phyloP scores from a whole-genome alignment of 768 basidiomycete genomes.

The Kockovaella imperatae region DNA sequence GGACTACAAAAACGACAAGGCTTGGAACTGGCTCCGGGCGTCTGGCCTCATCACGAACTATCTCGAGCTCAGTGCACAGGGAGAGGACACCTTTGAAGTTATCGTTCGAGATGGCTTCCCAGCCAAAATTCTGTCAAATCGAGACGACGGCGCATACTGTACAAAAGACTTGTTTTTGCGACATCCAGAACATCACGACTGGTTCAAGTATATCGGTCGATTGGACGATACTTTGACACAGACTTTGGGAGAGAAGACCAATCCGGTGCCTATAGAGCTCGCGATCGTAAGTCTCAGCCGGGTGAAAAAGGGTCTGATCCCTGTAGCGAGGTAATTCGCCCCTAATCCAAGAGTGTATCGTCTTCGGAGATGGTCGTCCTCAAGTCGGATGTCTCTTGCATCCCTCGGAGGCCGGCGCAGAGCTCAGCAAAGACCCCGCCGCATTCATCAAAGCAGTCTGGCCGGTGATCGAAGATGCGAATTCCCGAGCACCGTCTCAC shows the following conservation, averaged over 20 bases:
- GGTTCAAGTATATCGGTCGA: constrained; percentile 53
- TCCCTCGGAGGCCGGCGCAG: constrained; percentile 47
- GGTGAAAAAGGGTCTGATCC: not conserved
- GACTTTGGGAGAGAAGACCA: constrained; percentile 53
- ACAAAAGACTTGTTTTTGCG: constrained; percentile 54
- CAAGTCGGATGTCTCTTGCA: constrained; percentile 53
- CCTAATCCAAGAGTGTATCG: constrained; percentile 51
- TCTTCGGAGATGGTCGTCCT: constrained; percentile 52
- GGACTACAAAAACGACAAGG: constrained; percentile 50
- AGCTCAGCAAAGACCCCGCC: constrained; percentile 35
- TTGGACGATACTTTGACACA: constrained; percentile 53
- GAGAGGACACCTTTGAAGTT: constrained; percentile 49
- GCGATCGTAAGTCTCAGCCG: constrained; percentile 41
- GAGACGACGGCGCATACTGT: constrained; percentile 53
- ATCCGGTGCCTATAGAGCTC: constrained; percentile 54
- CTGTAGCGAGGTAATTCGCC: constrained; percentile 49
- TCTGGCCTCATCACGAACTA: constrained; percentile 43
- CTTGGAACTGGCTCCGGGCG: constrained; percentile 53
- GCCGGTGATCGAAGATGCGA: constrained; percentile 52
- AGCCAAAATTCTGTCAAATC: constrained; percentile 51
- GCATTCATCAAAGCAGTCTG: constrained; percentile 47
- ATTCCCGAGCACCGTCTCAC: constrained; percentile 52
- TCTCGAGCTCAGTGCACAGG: constrained; percentile 49
- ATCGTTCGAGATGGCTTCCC: constrained; percentile 53
- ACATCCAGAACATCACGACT: constrained; percentile 47